phyloP scores from a whole-genome alignment of 331 rosid species.

The Phaseolus coccineus region DNA sequence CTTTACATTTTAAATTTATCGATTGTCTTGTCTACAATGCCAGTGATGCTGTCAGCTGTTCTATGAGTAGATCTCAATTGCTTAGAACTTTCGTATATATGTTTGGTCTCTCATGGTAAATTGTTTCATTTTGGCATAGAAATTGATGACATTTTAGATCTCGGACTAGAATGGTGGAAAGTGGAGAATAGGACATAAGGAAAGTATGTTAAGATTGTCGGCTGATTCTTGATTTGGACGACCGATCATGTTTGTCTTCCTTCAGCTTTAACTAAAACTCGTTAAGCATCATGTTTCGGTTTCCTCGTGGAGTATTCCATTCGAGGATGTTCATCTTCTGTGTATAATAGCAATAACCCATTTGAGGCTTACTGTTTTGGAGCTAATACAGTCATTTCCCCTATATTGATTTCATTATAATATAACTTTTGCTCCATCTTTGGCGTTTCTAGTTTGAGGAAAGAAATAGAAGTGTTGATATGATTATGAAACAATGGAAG shows the following conservation, averaged over 20 bases:
- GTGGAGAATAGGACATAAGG: neutral
- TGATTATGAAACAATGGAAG: constrained; percentile 5
- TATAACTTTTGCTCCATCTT: neutral
- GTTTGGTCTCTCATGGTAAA: neutral
- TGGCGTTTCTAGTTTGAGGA: neutral
- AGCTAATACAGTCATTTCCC: neutral
- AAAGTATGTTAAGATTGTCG: constrained; percentile 5
- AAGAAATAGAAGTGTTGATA: neutral
- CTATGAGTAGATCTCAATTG: constrained; percentile 38
- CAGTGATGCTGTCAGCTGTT: constrained; percentile 28
- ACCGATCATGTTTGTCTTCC: neutral
- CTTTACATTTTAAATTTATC: neutral
- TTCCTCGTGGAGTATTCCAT: neutral
- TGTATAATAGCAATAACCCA: constrained; percentile 17
- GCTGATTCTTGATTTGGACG: constrained; percentile 23
- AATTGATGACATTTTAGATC: constrained; percentile 37
- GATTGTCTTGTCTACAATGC: constrained; percentile 9
- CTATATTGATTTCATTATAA: neutral
- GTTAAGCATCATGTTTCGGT: neutral
- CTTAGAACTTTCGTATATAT: neutral
- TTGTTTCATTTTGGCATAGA: constrained; percentile 21
- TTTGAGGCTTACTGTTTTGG: constrained; percentile 28
- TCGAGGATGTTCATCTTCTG: constrained; percentile 9
- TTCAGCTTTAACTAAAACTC: neutral
- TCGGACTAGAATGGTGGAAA: constrained; percentile 10